Evolutionary conservation across 139 green algal genomes (phyloP), one percentile per base, ranked within the genome.

Genomic region (Chlamydomonas schloesseri): DNA sequence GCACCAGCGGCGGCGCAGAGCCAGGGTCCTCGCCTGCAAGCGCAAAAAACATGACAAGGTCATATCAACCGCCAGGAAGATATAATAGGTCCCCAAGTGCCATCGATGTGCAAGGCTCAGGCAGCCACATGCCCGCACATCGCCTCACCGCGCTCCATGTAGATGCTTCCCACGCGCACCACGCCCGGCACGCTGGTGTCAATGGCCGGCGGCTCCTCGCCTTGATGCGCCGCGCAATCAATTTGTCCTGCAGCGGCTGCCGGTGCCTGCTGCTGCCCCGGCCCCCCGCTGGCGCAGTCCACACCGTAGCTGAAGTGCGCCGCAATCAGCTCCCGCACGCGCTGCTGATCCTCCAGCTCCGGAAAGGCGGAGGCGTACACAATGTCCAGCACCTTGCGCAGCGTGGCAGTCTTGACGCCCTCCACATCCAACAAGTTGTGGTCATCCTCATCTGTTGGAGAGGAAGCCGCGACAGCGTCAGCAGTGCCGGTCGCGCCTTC

Each of bases 161-260:
- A 89, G 15, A 91, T 79, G 36, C 62, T 79, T 8, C 88, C 88
- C 34, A 91, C 71, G 23, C 82, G 74, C 33, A 91, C 53, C 29
- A 83, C 67, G 21, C 72, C 75, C 37, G 74, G 73, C 8, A 76
- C 71, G 29, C 46, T 73, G 17, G 26, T 47, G 42, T 91, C 88
- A 6, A 91, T 55, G 23, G 37, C 80, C 4, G 34, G 36, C 31
- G 37, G 68, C 34, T 77, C 65, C 9, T 29, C 34, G 34, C 15
- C 26, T 31, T 46, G 13, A 28, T 47, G 14, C 33, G 69, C 58
- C 34, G n/a, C n/a, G n/a, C n/a, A n/a, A n/a, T n/a, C n/a, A n/a
- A n/a, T n/a, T n/a, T n/a, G n/a, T n/a, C n/a, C n/a, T n/a, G 53
- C 53, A 23, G 53, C 53, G 53, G 13, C 53, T 15, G 53, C 53